Evolutionary conservation across 306 rosid species (phyloP).

Genomic region (Neltuma alba): DNA sequence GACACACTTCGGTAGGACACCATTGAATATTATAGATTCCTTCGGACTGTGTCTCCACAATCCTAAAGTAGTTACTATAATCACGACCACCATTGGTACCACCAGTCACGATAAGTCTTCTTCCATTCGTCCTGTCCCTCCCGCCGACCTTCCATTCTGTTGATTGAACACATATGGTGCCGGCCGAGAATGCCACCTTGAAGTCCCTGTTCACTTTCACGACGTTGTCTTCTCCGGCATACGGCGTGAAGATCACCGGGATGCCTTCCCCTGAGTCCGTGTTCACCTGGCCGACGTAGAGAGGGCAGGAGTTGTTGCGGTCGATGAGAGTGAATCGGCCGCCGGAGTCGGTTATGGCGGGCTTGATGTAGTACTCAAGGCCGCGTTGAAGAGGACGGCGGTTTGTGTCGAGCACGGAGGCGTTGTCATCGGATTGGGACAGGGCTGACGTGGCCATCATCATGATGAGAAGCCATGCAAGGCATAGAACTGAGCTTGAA

Average conservation of each 20-base stretch:
- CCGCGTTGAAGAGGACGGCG: slow-evolving; percentile 47
- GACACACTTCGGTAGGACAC: no score
- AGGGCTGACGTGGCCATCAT: slow-evolving; percentile 31
- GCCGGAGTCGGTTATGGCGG: slow-evolving; percentile 59
- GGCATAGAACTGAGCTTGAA: slow-evolving; percentile 19
- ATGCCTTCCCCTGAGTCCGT: slow-evolving; percentile 28
- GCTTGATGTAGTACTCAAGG: slow-evolving; percentile 57
- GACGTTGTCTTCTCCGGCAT: slow-evolving; percentile 32
- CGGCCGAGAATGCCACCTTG: slow-evolving; percentile 39
- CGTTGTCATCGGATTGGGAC: slow-evolving; percentile 33
- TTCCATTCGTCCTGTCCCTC: slow-evolving; percentile 1
- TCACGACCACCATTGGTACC: neutral
- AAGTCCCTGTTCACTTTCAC: slow-evolving; percentile 46
- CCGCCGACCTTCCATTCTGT: slow-evolving; percentile 51
- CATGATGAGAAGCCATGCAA: slow-evolving; percentile 27
- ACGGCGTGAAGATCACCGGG: slow-evolving; percentile 49
- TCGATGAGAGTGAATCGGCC: slow-evolving; percentile 51
- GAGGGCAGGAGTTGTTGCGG: slow-evolving; percentile 45
- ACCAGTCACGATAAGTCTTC: slow-evolving; percentile 44
- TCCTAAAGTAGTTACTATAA: slow-evolving; percentile 35
- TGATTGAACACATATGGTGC: slow-evolving; percentile 32
- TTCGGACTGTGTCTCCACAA: neutral
- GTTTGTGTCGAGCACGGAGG: slow-evolving; percentile 51
- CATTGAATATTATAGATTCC: no score
- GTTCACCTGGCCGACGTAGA: slow-evolving; percentile 51